Percentiles rank a stretch among this genome's conserved stretches.
Conservation (phyloP, 768 basidiomycete genomes). For the Boletellus ananiceps region DNA sequence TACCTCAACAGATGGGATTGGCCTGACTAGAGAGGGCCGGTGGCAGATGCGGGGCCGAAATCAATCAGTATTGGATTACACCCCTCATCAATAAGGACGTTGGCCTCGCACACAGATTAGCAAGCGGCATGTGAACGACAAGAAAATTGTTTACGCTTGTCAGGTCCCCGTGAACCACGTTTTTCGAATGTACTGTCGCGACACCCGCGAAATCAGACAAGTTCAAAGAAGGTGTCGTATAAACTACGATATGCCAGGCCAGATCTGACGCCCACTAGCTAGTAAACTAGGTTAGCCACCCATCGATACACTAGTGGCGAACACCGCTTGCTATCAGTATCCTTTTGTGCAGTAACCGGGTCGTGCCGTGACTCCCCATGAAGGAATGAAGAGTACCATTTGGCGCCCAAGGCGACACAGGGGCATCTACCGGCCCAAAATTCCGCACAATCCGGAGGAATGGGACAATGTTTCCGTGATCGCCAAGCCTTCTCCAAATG, state of each 20-base stretch:
- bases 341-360: too few species aligned
- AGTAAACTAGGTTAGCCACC: background rate
- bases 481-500: too few species aligned
- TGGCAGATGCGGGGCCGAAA: background rate
- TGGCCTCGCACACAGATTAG: background rate
- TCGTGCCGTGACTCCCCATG: background rate
- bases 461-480: too few species aligned
- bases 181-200: background rate
- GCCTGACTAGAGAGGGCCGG: background rate
- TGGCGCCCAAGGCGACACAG: background rate
- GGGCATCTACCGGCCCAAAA: background rate
- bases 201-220: background rate
- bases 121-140: background rate
- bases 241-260: background rate
- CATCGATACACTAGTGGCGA: background rate
- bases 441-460: background rate
- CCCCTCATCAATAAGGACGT: background rate
- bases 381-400: slow-evolving; percentile 2
- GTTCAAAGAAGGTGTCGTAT: background rate
- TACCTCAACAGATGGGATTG: background rate
- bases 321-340: background rate
- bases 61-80: too few species aligned
- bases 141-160: background rate
- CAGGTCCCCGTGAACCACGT: background rate
- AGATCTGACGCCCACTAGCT: background rate